A percentile compares a stretch with the other conserved stretches of the same genome.
Conservation (phyloP, 192 early-diverging fungal genomes). For the Linnemannia exigua region DNA sequence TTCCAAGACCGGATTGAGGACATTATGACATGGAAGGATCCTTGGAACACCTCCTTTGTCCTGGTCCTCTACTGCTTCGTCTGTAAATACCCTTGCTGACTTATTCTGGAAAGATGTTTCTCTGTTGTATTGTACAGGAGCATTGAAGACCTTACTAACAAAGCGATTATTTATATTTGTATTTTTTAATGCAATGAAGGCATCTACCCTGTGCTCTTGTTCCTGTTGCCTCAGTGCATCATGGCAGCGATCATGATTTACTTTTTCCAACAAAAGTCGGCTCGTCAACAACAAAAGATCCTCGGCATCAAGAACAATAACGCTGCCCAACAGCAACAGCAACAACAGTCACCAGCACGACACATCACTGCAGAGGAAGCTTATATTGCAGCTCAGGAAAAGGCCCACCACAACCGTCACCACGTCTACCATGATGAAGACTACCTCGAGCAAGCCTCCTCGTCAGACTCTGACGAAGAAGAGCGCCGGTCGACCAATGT, state of each 20-base stretch:
- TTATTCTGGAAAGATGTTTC: no score
- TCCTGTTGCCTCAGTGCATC: constrained; percentile 66
- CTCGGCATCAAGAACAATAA: constrained; percentile 24
- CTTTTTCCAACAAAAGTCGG: constrained; percentile 65
- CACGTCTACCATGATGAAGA: constrained; percentile 52
- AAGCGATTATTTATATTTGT: constrained; percentile 8
- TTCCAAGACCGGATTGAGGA: constrained; percentile 73
- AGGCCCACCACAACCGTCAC: constrained; percentile 35
- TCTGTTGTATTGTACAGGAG: not conserved
- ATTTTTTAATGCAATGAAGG: constrained; percentile 56
- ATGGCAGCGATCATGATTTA: constrained; percentile 66
- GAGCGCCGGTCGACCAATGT: constrained; percentile 53
- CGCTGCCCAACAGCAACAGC: constrained; percentile 10
- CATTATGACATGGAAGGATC: constrained; percentile 79
- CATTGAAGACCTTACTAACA: no score
- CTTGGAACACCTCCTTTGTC: constrained; percentile 69
- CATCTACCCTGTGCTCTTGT: constrained; percentile 68
- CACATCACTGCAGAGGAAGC: constrained; percentile 22
- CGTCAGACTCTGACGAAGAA: constrained; percentile 36
- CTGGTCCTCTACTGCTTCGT: constrained; percentile 66
- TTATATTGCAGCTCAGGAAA: constrained; percentile 38
- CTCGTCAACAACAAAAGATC: constrained; percentile 44
- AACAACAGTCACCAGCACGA: not conserved
- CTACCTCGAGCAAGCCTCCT: constrained; percentile 31
- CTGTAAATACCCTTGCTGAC: constrained; percentile 58